These are phyloP conservation scores for Dothistroma septosporum DNA, from an alignment of 2,329 filamentous ascomycete species.

Conservation along the genomic window DNA sequence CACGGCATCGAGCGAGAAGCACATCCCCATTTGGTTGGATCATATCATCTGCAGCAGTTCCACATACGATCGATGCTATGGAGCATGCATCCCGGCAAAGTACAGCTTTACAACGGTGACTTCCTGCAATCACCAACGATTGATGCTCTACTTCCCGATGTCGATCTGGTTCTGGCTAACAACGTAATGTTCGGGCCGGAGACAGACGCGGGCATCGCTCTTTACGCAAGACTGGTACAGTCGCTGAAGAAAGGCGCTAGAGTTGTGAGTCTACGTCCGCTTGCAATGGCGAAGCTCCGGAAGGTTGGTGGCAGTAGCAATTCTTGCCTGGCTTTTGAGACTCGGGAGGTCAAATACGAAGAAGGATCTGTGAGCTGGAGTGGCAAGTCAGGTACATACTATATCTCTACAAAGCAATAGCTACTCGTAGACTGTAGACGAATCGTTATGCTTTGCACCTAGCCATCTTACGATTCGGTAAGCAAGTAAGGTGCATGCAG, in stretches of 20 bases:
- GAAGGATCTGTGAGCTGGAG: conserved; percentile 80
- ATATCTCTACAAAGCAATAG: conserved; percentile 67
- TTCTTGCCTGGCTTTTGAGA: conserved; percentile 62
- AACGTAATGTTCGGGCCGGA: conserved; percentile 89
- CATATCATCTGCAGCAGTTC: conserved; percentile 75
- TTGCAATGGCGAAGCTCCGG: conserved; percentile 75
- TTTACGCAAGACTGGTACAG: conserved; percentile 74
- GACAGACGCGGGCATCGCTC: conserved; percentile 64
- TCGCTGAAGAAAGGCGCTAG: conserved; percentile 83
- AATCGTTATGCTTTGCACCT: no score
- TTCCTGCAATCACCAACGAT: conserved; percentile 73
- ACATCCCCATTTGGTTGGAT: conserved; percentile 75
- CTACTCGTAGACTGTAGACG: no score
- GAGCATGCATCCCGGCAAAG: conserved; percentile 74
- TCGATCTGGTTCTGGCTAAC: conserved; percentile 93
- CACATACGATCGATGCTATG: conserved; percentile 74
- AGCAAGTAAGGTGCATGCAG: no score
- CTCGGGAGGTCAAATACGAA: conserved; percentile 66
- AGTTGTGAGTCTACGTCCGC: conserved; percentile 83
- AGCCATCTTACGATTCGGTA: no score
- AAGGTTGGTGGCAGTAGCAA: conserved; percentile 28
- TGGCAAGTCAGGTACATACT: conserved; percentile 74
- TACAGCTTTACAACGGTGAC: conserved; percentile 75
- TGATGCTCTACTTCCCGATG: conserved; percentile 63
- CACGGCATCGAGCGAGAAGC: conserved; percentile 95